Base-by-base conservation (phyloP, 306 rosid species). In the Alnus glutinosa region DNA sequence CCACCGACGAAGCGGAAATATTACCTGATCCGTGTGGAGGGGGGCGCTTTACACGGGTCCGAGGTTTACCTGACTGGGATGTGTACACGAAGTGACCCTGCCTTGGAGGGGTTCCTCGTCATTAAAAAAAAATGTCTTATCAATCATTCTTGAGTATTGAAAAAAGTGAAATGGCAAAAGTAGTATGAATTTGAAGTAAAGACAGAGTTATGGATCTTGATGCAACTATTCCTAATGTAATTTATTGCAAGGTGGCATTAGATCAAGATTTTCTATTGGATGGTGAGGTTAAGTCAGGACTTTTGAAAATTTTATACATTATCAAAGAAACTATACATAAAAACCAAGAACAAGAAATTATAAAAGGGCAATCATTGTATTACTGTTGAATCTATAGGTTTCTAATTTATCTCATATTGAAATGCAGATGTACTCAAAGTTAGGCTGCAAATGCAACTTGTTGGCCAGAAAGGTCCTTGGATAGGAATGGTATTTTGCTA, bases 391-490 rank as follows among this genome's bases (percentile, higher is more conserved):
- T 55, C 23, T 37, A 16, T 13, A 42, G 55, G 36, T 74, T 54
- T 75, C 44, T 78, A 63, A 73, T 74, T 61, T 73, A 76, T 73
- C 71, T 81, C n/a, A 74, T 76, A 55, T n/a, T 84, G 82, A 71
- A 81, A 70, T 86, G 93, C 92, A 95, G 98, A 96, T 89, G 96
- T 96, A 18, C 82, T 96, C 80, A 96, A 96, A 83, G 97, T 93
- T 55, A 93, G 99, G 89, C 91, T 96, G 83, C 99, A 96, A 83
- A 96, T 91, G 97, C 99, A 96, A 86, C 99, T 93, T 55, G 93
- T 91, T 80, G 97, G 99, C 73, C 96, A 89, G 92, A 93, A 80
- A 76, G 97, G 97, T 87, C 98, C 96, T 83, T 81, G 91, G 77
- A 87, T 72, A 64, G 99, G 99, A 87, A 93, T 93, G 97, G 99